phyloP scores from a whole-genome alignment of 371 early-diverging fungal species.

The Mortierella sp. region DNA sequence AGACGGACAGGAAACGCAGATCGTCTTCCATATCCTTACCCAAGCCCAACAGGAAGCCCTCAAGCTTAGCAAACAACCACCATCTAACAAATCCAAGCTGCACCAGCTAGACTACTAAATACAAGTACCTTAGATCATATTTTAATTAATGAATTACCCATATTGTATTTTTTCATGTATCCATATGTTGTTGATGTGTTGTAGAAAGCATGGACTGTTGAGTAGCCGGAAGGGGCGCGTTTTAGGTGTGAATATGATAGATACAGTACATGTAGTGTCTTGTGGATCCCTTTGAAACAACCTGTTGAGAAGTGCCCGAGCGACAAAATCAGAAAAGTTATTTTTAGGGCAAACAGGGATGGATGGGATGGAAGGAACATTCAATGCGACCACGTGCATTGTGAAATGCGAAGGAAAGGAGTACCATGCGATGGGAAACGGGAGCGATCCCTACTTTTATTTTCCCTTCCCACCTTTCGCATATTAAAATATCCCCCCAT shows the following conservation, averaged over 20 bases:
- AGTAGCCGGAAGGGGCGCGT: too few species aligned
- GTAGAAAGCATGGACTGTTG: background rate
- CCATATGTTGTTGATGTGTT: background rate
- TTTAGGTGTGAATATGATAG: too few species aligned
- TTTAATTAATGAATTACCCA: background rate
- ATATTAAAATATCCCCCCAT: background rate
- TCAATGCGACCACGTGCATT: too few species aligned
- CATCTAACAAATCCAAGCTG: constrained; percentile 32
- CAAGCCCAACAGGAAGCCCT: constrained; percentile 56
- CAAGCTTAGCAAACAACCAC: constrained; percentile 38
- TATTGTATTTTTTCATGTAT: background rate
- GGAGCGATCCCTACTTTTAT: background rate
- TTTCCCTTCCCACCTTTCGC: too few species aligned
- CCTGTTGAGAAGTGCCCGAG: too few species aligned
- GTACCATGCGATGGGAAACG: background rate
- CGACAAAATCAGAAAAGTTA: too few species aligned
- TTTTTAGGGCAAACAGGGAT: too few species aligned
- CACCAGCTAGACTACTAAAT: constrained; percentile 34
- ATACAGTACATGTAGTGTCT: too few species aligned
- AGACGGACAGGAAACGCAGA: constrained; percentile 47
- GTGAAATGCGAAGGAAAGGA: background rate
- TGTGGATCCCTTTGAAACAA: too few species aligned
- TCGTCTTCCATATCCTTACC: constrained; percentile 49
- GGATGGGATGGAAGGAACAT: too few species aligned
- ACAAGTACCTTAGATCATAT: background rate